phyloP scores from a whole-genome alignment of 2,329 filamentous ascomycete genomes.

The Arthroderma uncinatum region DNA sequence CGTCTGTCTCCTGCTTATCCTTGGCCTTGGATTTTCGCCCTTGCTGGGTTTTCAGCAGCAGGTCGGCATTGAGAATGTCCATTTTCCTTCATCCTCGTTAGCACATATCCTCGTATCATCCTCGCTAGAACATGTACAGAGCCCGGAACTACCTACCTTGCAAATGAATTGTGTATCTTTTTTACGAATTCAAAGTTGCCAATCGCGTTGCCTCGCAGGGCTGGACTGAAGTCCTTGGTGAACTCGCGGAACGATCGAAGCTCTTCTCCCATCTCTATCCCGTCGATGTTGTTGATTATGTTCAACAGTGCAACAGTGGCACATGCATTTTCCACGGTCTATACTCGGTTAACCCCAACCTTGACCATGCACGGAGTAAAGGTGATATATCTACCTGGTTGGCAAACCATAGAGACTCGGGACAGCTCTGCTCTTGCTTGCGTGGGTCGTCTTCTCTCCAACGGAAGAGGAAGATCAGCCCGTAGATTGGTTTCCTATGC shows the following conservation, averaged over 20 bases:
- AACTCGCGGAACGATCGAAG: conserved; percentile 61
- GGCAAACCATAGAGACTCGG: conserved; percentile 74
- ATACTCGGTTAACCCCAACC: not conserved
- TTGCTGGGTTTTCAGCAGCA: conserved; percentile 44
- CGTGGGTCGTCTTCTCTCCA: conserved; percentile 50
- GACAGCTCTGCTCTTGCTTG: conserved; percentile 45
- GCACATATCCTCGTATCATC: not conserved
- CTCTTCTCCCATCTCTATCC: conserved; percentile 56
- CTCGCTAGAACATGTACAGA: not conserved
- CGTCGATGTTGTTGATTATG: conserved; percentile 73
- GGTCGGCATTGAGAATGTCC: conserved; percentile 63
- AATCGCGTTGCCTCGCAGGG: conserved; percentile 64
- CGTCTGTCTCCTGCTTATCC: conserved; percentile 35
- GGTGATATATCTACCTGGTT: conserved; percentile 55
- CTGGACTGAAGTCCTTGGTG: conserved; percentile 57
- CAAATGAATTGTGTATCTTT: conserved; percentile 77
- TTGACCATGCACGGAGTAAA: not conserved
- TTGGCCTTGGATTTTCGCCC: conserved; percentile 27
- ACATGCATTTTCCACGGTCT: conserved; percentile 76
- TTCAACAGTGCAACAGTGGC: conserved; percentile 88
- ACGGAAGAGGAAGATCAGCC: conserved; percentile 79
- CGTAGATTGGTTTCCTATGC: conserved; percentile 59
- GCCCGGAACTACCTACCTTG: conserved; percentile 40
- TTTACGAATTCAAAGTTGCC: conserved; percentile 66
- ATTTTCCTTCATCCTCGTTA: conserved; percentile 27